These are phyloP conservation scores for Venustampulla echinocandica DNA, from an alignment of 495 filamentous ascomycete genomes.

Conservation along the genomic window DNA sequence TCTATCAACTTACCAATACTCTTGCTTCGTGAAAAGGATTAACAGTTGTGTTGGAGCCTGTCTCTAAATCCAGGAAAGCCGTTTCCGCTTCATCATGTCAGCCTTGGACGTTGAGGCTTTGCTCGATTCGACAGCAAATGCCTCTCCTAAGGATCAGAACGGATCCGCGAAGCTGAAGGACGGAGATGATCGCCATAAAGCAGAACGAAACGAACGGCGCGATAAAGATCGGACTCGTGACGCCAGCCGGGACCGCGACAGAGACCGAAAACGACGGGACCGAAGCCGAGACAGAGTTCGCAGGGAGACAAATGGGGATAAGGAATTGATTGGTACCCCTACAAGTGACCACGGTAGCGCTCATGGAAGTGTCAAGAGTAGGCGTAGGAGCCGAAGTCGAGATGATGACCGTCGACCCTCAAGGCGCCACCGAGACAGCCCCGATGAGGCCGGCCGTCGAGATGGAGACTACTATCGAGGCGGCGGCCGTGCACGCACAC, in stretches of 20 bases:
- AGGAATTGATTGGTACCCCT: constrained; percentile 53
- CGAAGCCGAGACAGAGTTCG: constrained; percentile 49
- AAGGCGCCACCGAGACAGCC: constrained; percentile 67
- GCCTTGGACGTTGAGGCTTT: constrained; percentile 90
- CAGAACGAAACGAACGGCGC: constrained; percentile 39
- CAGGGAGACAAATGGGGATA: constrained; percentile 51
- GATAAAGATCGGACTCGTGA: constrained; percentile 39
- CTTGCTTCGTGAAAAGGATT: no score
- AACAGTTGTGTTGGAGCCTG: no score
- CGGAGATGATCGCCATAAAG: constrained; percentile 48
- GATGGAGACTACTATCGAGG: constrained; percentile 72
- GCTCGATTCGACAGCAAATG: constrained; percentile 77
- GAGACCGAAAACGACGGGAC: constrained; percentile 59
- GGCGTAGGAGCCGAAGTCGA: constrained; percentile 72
- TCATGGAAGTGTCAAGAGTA: constrained; percentile 75
- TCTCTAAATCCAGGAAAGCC: no score
- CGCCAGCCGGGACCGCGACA: constrained; percentile 42
- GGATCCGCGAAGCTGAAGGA: constrained; percentile 45
- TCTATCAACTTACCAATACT: no score
- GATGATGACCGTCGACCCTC: constrained; percentile 70
- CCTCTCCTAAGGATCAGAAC: constrained; percentile 41
- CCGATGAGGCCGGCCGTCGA: constrained; percentile 51
- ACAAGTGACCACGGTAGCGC: constrained; percentile 74
- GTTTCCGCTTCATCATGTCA: constrained; percentile 67
- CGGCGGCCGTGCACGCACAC: constrained; percentile 57